These are phyloP conservation scores for Blastocystis sp. DNA, from an alignment of 352 stramenopile genomes.

Conservation along the genomic window DNA sequence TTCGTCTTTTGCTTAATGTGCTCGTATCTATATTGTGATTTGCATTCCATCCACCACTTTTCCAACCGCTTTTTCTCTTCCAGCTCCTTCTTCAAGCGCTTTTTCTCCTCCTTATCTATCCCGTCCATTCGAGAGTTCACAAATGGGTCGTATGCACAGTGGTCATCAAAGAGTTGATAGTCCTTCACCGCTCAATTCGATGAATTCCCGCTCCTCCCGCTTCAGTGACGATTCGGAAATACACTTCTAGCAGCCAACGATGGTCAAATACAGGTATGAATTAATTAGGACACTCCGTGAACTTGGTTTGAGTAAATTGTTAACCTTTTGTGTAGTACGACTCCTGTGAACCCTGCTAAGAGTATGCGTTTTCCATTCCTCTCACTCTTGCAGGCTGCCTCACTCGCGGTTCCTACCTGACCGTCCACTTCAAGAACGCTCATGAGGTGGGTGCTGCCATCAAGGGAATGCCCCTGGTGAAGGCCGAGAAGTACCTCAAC, in stretches of 20 bases:
- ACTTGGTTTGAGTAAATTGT: not conserved
- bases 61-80: not conserved
- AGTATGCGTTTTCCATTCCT: no score
- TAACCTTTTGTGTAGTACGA: not conserved
- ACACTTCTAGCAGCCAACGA: not conserved
- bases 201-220: no score
- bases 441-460: not conserved
- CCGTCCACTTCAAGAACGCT: constrained; percentile 24
- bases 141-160: not conserved
- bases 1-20: not conserved
- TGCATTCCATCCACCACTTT: not conserved
- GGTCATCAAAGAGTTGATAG: no score
- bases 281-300: not conserved
- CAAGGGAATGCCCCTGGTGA: not conserved
- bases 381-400: no score
- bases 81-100: not conserved
- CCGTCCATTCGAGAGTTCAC: not conserved
- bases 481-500: not conserved
- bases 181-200: no score
- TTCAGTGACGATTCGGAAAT: no score
- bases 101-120: not conserved
- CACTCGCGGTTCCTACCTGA: no score
- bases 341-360: not conserved
- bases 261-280: constrained; percentile 35
- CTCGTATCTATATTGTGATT: not conserved